Percentiles rank a stretch among this genome's conserved stretches.
Conservation (phyloP, 768 basidiomycete species). For the Cyclocybe cylindracea region DNA sequence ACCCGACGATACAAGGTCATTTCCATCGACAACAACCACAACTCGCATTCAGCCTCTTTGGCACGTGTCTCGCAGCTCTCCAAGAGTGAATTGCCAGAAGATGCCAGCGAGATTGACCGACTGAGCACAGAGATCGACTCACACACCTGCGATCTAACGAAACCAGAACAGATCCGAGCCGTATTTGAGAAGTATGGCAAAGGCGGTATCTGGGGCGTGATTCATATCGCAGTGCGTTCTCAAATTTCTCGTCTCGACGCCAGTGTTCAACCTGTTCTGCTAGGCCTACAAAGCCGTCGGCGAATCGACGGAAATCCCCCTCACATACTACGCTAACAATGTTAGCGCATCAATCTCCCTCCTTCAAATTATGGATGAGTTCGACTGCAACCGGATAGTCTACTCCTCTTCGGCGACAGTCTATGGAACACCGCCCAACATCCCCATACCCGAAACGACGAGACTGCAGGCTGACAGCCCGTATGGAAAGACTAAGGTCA, state of each 20-base stretch:
- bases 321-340: slow-evolving; percentile 94
- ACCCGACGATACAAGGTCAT: slow-evolving; percentile 91
- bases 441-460: slow-evolving; percentile 94
- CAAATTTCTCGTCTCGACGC: background rate
- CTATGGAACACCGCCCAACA: slow-evolving; percentile 88
- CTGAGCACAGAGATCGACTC: slow-evolving; percentile 75
- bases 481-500: slow-evolving; percentile 95
- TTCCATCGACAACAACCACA: slow-evolving; percentile 94
- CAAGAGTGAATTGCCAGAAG: slow-evolving; percentile 63
- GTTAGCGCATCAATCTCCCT: slow-evolving; percentile 87
- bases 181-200: slow-evolving; percentile 86
- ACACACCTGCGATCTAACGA: slow-evolving; percentile 73
- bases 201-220: slow-evolving; percentile 93
- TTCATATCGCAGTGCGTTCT: slow-evolving; percentile 86
- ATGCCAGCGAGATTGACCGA: slow-evolving; percentile 67
- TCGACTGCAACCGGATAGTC: slow-evolving; percentile 83
- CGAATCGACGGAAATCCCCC: slow-evolving; percentile 90
- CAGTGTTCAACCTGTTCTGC: background rate
- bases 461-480: slow-evolving; percentile 86
- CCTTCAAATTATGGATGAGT: slow-evolving; percentile 84
- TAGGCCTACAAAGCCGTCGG: slow-evolving; percentile 98
- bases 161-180: slow-evolving; percentile 64
- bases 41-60: slow-evolving; percentile 79
- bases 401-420: slow-evolving; percentile 99
- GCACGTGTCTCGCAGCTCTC: slow-evolving; percentile 81